phyloP scores from a whole-genome alignment of 2,329 filamentous ascomycete genomes.

The Pestalotiopsis sp. region DNA sequence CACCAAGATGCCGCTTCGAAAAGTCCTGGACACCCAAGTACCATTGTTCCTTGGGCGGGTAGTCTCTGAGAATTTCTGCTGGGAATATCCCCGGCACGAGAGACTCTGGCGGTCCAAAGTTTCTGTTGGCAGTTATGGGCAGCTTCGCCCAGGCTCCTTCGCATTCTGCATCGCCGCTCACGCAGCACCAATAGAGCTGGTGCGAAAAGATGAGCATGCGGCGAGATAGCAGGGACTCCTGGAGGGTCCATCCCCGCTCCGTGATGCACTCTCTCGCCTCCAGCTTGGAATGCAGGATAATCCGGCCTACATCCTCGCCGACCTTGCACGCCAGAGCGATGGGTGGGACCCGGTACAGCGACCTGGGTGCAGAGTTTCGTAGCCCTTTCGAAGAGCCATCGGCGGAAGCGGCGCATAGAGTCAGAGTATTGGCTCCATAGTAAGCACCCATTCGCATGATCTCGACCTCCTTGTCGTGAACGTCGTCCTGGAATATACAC shows the following conservation, averaged over 20 bases:
- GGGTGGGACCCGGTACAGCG: neutral
- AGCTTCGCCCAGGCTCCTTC: slow-evolving; percentile 7
- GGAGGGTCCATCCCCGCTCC: slow-evolving; percentile 23
- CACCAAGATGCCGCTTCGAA: slow-evolving; percentile 16
- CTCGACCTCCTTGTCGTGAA: neutral
- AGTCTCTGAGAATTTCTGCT: slow-evolving; percentile 17
- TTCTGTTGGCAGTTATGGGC: slow-evolving; percentile 13
- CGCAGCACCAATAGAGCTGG: slow-evolving; percentile 22
- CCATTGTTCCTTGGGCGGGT: slow-evolving; percentile 19
- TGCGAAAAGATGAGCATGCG: slow-evolving; percentile 22
- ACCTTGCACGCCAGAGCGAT: neutral
- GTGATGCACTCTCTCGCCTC: slow-evolving; percentile 16
- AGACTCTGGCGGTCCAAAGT: slow-evolving; percentile 17
- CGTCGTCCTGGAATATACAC: slow-evolving; percentile 5
- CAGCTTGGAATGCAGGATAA: neutral
- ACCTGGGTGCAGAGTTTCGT: neutral
- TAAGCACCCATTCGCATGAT: neutral
- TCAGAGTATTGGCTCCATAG: neutral
- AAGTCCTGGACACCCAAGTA: slow-evolving; percentile 16
- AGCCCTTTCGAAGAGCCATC: neutral
- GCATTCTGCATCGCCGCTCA: slow-evolving; percentile 19
- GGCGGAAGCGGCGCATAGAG: neutral
- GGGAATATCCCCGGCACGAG: slow-evolving; percentile 19
- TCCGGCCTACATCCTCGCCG: neutral
- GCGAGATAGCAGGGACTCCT: slow-evolving; percentile 21